Conservation (phyloP, 495 filamentous ascomycete species). For the Aspergillus funiculosus region DNA sequence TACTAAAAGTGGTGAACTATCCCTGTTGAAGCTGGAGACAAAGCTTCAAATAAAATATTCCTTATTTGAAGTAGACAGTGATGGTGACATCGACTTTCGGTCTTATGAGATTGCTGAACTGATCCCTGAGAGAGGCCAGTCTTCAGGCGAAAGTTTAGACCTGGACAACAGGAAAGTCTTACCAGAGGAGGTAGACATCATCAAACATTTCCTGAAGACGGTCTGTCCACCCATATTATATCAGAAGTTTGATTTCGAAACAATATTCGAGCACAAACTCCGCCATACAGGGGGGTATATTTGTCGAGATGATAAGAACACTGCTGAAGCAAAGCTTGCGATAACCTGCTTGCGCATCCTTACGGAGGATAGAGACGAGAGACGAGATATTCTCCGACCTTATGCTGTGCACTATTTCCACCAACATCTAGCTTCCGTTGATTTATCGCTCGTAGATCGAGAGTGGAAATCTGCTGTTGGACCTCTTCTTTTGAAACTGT, state of each 20-base stretch:
- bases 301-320: slow-evolving; percentile 18
- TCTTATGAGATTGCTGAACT: slow-evolving; percentile 18
- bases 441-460: slow-evolving; percentile 30
- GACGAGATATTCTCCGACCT: slow-evolving; percentile 20
- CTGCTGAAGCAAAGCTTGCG: slow-evolving; percentile 26
- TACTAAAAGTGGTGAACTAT: slow-evolving; percentile 20
- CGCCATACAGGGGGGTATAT: slow-evolving; percentile 14
- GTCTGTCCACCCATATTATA: slow-evolving; percentile 32
- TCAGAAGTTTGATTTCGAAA: slow-evolving; percentile 31
- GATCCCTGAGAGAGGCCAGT: slow-evolving; percentile 10
- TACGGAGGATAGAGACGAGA: slow-evolving; percentile 17
- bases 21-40: slow-evolving; percentile 29
- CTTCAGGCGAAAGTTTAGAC: neutral
- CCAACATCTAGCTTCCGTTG: slow-evolving; percentile 29
- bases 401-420: slow-evolving; percentile 32
- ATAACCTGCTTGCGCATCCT: slow-evolving; percentile 24
- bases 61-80: slow-evolving; percentile 31
- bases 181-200: slow-evolving; percentile 26
- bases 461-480: slow-evolving; percentile 29
- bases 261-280: slow-evolving; percentile 30
- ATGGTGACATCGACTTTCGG: slow-evolving; percentile 26
- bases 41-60: slow-evolving; percentile 34
- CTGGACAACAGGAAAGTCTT: slow-evolving; percentile 8
- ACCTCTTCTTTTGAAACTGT: slow-evolving; percentile 28
- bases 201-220: slow-evolving; percentile 31